A percentile compares a stretch with the other conserved stretches of the same genome.
Conservation (phyloP, 306 rosid species). For the Sechiopsis laciniata region DNA sequence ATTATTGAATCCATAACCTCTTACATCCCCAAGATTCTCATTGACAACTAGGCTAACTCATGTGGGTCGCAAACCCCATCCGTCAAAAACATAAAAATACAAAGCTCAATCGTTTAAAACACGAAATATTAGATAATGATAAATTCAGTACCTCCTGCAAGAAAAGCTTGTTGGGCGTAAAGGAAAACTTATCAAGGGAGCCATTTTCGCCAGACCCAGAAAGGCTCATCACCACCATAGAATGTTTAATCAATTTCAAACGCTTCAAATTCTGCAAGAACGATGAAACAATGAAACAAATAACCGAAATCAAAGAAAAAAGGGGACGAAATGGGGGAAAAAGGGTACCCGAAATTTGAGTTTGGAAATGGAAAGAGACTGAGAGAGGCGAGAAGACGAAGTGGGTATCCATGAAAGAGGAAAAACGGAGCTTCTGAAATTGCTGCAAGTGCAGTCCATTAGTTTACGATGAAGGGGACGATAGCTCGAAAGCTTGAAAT, state of each 20-base stretch:
- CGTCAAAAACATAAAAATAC: slow-evolving; percentile 18
- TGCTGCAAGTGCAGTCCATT: slow-evolving; percentile 58
- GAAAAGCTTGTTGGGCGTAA: slow-evolving; percentile 70
- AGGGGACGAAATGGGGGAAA: background rate
- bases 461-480: background rate
- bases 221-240: slow-evolving; percentile 42
- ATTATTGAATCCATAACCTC: no score
- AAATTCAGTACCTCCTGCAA: slow-evolving; percentile 60
- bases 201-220: slow-evolving; percentile 53
- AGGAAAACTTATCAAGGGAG: slow-evolving; percentile 47
- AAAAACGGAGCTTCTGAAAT: slow-evolving; percentile 52
- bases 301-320: background rate
- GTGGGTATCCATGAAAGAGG: slow-evolving; percentile 45
- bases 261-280: slow-evolving; percentile 49
- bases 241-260: slow-evolving; percentile 43
- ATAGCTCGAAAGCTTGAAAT: background rate
- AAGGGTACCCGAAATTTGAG: slow-evolving; percentile 42
- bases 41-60: no score
- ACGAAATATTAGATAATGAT: background rate
- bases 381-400: slow-evolving; percentile 42
- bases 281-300: background rate
- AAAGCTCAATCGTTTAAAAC: background rate
- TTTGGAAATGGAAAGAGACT: slow-evolving; percentile 33
- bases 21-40: no score
- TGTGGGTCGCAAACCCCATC: slow-evolving; percentile 19